Percentiles rank a stretch among this genome's conserved stretches.
Conservation (phyloP, 2,329 filamentous ascomycete genomes). For the Penicillium capsulatum region DNA sequence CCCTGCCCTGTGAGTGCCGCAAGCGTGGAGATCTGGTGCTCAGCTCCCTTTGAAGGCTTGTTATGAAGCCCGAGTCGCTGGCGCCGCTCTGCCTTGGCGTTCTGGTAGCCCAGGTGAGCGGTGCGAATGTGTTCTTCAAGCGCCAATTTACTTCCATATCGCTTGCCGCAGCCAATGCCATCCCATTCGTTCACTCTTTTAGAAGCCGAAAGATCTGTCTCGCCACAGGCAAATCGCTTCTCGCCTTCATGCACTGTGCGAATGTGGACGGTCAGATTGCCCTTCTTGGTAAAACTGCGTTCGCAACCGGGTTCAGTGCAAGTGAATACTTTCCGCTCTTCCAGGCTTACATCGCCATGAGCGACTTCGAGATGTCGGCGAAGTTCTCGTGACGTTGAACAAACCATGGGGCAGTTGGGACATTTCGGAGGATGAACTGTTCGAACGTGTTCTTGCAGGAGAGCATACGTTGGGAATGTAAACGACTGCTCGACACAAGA, state of each 20-base stretch:
- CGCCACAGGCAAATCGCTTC: conserved; percentile 71
- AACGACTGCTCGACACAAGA: conserved; percentile 32
- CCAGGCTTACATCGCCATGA: conserved; percentile 59
- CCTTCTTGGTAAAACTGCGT: conserved; percentile 73
- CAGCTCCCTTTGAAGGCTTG: conserved; percentile 7
- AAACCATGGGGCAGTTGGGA: conserved; percentile 66
- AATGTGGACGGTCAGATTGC: conserved; percentile 78
- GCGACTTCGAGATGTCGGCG: conserved; percentile 73
- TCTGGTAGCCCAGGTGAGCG: conserved; percentile 65
- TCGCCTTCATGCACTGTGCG: conserved; percentile 71
- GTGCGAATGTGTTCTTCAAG: conserved; percentile 82
- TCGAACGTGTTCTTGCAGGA: conserved; percentile 69
- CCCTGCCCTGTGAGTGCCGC: conserved; percentile 54
- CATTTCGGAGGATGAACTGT: conserved; percentile 69
- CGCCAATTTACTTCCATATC: conserved; percentile 70
- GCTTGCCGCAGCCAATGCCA: conserved; percentile 65
- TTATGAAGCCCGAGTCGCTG: conserved; percentile 30
- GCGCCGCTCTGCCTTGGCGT: conserved; percentile 40
- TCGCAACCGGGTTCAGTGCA: conserved; percentile 65
- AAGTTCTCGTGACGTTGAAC: conserved; percentile 62
- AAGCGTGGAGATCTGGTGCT: conserved; percentile 33
- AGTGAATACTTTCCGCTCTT: conserved; percentile 60
- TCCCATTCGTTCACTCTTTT: conserved; percentile 62
- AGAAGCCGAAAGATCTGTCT: conserved; percentile 57
- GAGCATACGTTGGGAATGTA: conserved; percentile 67